Evolutionary conservation across 129 eudicot genomes (phyloP), one percentile per base, ranked within the genome.

Genomic region (Lonicera japonica): DNA sequence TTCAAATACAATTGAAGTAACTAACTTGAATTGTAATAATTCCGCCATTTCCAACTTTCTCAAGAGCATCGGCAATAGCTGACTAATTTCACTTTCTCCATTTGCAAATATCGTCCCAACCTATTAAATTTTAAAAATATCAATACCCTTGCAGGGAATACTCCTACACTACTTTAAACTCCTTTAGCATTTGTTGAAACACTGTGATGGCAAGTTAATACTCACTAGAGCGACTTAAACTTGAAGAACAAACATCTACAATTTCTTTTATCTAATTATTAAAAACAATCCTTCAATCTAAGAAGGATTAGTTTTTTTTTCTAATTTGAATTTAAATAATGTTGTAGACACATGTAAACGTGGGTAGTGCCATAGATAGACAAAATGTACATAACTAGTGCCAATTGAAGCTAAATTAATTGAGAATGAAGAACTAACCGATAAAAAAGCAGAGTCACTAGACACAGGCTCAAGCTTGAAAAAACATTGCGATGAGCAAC

Each of bases 11-110:
- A n/a, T n/a, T n/a, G 25, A 48, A 48, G 23, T 22, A 11, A 55
- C 87, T 63, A 71, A 89, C 97, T 64, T 80, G 89, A 74, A 90
- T 90, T 17, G 97, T 90, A 57, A 90, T 90, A 48, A 90, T 92
- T 54, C 96, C 97, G 69, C 86, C 97, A 66, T 86, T 90, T 65
- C 97, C 97, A 46, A 90, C 95, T 75, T 56, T 86, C 64, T 90
- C 97, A 95, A 90, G 86, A 52, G 97, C 97, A 90, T 90, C 62
- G 86, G 65, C 72, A n/a, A n/a, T n/a, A n/a, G n/a, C n/a, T 90
- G 95, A 55, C 97, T 95, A 50, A 90, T 90, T 64, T 90, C 97
- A 54, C 92, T 74, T 64, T 90, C 97, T 40, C 97, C 95, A 70
- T 90, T 90, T 48, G 97, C 95, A 62, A 92, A 90, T 38, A 90